Percentiles rank a stretch among this genome's conserved stretches.
Evolutionary conservation across 2,329 filamentous ascomycete species (phyloP).

Genomic region (Albifimbria verrucaria): DNA sequence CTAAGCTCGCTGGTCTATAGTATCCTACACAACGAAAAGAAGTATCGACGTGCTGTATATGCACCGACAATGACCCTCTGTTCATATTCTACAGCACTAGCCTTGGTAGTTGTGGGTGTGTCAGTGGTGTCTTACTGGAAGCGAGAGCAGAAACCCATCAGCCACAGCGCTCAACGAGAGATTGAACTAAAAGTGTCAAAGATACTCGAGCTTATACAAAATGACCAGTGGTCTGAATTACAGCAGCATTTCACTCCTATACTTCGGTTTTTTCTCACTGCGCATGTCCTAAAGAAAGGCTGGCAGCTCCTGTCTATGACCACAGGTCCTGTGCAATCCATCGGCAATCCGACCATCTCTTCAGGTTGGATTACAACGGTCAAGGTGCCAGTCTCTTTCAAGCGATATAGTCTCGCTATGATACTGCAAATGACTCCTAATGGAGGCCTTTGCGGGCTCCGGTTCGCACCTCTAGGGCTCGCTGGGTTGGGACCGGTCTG

Average conservation of each 20-base stretch:
- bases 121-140: not conserved
- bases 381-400: conserved; percentile 2
- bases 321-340: not conserved
- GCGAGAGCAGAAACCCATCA: not conserved
- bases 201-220: not conserved
- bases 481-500: not conserved
- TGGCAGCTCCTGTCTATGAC: not conserved
- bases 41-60: no score
- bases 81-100: not conserved
- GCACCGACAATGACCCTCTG: not conserved
- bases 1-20: no score
- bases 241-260: not conserved
- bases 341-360: not conserved
- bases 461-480: not conserved
- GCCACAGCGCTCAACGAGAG: not conserved
- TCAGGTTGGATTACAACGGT: conserved; percentile 2
- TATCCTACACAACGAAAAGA: no score
- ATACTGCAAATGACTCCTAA: not conserved
- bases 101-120: not conserved
- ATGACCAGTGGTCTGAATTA: not conserved
- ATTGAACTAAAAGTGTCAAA: not conserved
- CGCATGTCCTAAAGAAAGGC: not conserved
- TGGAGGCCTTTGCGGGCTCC: not conserved
- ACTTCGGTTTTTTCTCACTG: not conserved
- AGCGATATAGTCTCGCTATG: conserved; percentile 1